A percentile compares a stretch with the other conserved stretches of the same genome.
Evolutionary conservation across 2,329 filamentous ascomycete species (phyloP).

Genomic region (Aureobasidium sp.): DNA sequence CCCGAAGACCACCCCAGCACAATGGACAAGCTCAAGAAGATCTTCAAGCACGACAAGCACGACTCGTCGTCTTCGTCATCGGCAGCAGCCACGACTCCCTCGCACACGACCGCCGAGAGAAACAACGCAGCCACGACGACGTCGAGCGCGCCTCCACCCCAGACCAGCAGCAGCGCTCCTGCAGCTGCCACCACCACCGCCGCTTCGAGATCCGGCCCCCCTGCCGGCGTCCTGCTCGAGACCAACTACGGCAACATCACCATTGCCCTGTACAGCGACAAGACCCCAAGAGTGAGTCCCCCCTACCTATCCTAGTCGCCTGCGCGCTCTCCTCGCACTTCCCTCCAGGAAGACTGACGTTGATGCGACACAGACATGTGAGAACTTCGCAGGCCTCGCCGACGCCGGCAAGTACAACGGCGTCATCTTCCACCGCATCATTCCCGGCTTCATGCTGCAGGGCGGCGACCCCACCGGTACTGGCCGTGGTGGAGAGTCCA

Average conservation of each 20-base stretch:
- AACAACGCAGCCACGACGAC: slow-evolving; percentile 15
- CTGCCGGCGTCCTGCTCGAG: slow-evolving; percentile 23
- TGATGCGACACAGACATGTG: slow-evolving; percentile 22
- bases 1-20: not conserved
- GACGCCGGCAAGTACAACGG: slow-evolving; percentile 28
- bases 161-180: slow-evolving; percentile 10
- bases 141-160: slow-evolving; percentile 14
- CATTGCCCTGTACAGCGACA: slow-evolving; percentile 24
- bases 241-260: slow-evolving; percentile 29
- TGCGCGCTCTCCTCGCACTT: too few relatives aligned
- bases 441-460: slow-evolving; percentile 95
- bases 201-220: not conserved
- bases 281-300: slow-evolving; percentile 25
- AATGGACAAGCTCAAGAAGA: slow-evolving; percentile 21
- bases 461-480: slow-evolving; percentile 92
- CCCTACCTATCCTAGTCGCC: too few relatives aligned
- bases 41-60: slow-evolving; percentile 17
- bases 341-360: not conserved
- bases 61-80: not conserved
- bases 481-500: slow-evolving; percentile 71
- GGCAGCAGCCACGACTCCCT: not conserved
- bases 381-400: slow-evolving; percentile 29
- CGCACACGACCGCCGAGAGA: not conserved
- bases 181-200: not conserved
- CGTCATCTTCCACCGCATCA: slow-evolving; percentile 52